Evolutionary conservation across 202 grass and related monocot species (phyloP), one percentile per base, ranked within the genome.

Genomic region (Carex sylvatica): DNA sequence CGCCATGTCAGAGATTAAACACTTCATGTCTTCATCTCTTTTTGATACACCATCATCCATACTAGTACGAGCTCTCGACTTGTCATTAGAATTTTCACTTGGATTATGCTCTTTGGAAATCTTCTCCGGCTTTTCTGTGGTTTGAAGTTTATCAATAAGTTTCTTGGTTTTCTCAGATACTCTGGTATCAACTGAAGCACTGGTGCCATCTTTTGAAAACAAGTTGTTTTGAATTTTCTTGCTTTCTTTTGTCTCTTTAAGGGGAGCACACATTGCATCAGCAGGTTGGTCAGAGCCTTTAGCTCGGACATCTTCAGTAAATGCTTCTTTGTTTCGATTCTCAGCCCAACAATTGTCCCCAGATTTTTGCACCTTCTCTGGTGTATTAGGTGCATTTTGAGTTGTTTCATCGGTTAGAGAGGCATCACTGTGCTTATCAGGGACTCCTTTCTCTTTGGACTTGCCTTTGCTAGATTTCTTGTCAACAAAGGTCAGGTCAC

Each of bases 171-270:
- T 82, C 42, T 83, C 30, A 40, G 85, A 82, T 70, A 81, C 74
- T 61, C 42, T 67, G 67, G 88, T 74, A 80, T 70, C 12, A 81
- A 69, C 24, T 26, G 86, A 82, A 61, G 65, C 13, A 80, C 81
- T 85, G 56, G 67, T 65, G 77, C 47, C 76, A 86, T 61, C 58
- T 47, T 81, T 56, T 51, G 79, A 56, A 47, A 83, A 80, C 60
- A 47, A 72, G 28, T 60, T 44, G 64, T 31, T 73, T 75, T 83
- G 4, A 4, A 1, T 67, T 86, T 95, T 6, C 22, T 71, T 83
- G 49, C 74, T 23, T 44, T 81, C 72, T 93, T 86, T 74, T 67
- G 81, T 88, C 79, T 87, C 44, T 85, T 78, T 80, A 72, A 83
- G 18, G 20, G 88, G 79, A 83, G 9, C 36, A 71, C 84, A 31